A percentile compares a stretch with the other conserved stretches of the same genome.
Conservation (phyloP, 2,329 filamentous ascomycete species). For the Hortaea sp. region DNA sequence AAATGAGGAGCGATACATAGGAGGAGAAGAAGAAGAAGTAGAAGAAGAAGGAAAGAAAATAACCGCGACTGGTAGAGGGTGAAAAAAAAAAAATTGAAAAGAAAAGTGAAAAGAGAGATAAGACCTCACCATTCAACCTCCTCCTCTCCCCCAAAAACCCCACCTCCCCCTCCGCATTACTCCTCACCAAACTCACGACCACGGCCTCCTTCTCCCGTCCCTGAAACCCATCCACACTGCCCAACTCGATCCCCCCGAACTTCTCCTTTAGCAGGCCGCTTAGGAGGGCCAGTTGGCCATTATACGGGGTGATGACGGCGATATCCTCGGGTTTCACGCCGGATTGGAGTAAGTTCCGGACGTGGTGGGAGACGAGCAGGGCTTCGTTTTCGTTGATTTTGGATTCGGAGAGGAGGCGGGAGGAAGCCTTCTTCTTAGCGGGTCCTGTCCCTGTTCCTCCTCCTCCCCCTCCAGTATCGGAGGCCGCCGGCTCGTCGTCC, state of each 20-base stretch:
- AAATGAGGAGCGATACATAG: too few species aligned
- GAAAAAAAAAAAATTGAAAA: too few species aligned
- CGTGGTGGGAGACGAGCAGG: conserved; percentile 66
- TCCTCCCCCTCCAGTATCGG: too few species aligned
- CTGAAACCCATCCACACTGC: conserved; percentile 94
- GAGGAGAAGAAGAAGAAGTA: too few species aligned
- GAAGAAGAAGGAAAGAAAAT: too few species aligned
- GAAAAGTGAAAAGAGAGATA: too few species aligned
- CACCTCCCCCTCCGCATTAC: conserved; percentile 76
- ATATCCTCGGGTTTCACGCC: conserved; percentile 78
- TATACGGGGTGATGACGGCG: conserved; percentile 91
- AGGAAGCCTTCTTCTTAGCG: neutral
- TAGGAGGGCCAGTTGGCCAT: conserved; percentile 76
- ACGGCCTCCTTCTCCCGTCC: conserved; percentile 95
- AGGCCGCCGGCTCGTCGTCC: conserved; percentile 44
- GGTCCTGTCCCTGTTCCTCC: too few species aligned
- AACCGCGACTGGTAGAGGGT: too few species aligned
- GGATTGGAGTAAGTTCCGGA: conserved; percentile 62
- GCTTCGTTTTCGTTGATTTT: conserved; percentile 93
- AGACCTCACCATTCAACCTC: conserved; percentile 74
- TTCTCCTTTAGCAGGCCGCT: conserved; percentile 66
- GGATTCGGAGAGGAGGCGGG: conserved; percentile 56
- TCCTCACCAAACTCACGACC: conserved; percentile 85
- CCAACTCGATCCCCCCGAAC: conserved; percentile 82
- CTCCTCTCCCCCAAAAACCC: conserved; percentile 90